Base-by-base conservation (phyloP, 768 basidiomycete genomes). In the Panaeolus cyanescens region DNA sequence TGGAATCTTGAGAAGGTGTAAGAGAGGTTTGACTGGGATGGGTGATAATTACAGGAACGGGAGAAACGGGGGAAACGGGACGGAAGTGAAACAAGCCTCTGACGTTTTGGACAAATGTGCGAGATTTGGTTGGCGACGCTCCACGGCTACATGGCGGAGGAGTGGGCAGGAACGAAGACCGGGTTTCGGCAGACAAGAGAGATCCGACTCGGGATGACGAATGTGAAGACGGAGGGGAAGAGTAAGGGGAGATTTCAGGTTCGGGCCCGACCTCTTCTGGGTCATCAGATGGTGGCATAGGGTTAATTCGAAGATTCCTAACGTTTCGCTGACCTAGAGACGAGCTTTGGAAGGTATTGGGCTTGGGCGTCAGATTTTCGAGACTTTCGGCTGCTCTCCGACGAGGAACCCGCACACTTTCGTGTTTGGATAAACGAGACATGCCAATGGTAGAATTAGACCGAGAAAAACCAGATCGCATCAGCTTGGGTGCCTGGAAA, bases 321-420 rank as follows among this genome's bases (percentile, higher is more conserved):
- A 67, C 65, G 32, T 75, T 78, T 67, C 67, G 32, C 71, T 68
- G 10, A 61, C 57, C 70, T 63, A 4, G 71, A 65, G 31, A 36
- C 59, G 30, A 67, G 67, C 3, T 62, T 64, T n/a, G 64, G 66
- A 64, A 9, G 74, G 64, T 12, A 72, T 57, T 59, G 68, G 65
- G 58, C 68, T 67, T 59, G 62, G 58, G 37, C 60, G 68, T 76
- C 25, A 69, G 58, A 9, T 77, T 69, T 50, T 79, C 79, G 32
- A 74, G 42, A 36, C 65, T 69, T 25, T 72, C 71, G 30, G 83
- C 77, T 61, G 85, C 84, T 71, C 77, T 85, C 63, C 84, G 80
- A 59, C 89, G 77, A 28, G 85, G 83, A 50, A 90, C 83, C 25
- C 88, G 81, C 20, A 91, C 83, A 55, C 89, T 91, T 71, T 91